Conservation (phyloP, 208 protist genomes). For the Lotmaria passim region DNA sequence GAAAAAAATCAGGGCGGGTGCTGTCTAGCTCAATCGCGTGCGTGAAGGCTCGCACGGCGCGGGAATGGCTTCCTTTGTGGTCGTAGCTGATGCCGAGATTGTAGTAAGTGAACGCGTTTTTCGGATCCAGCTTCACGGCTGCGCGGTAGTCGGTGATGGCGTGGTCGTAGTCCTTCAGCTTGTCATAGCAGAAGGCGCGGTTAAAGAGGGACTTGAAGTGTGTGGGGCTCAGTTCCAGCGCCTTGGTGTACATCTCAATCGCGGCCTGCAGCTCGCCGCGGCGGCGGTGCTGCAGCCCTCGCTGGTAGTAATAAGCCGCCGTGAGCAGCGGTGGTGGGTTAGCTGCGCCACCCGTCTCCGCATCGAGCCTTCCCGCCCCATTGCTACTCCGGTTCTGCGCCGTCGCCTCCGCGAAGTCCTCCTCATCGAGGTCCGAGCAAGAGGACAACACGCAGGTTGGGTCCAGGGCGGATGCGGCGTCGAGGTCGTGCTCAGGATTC, state of each 20-base stretch:
- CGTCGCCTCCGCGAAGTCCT: constrained; percentile 9
- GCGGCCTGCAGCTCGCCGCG: constrained; percentile 75
- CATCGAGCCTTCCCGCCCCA: background rate
- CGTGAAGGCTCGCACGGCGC: constrained; percentile 70
- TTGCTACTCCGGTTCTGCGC: background rate
- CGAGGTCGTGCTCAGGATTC: constrained; percentile 17
- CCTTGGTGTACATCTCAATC: constrained; percentile 82
- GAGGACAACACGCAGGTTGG: constrained; percentile 22
- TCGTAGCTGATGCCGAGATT: constrained; percentile 91
- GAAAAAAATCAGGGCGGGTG: constrained; percentile 74
- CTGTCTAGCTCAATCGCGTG: constrained; percentile 72
- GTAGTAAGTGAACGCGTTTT: constrained; percentile 89
- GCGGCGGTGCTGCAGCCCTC: constrained; percentile 65
- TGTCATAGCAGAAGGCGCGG: constrained; percentile 82
- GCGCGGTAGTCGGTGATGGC: constrained; percentile 82
- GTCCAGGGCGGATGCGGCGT: constrained; percentile 25
- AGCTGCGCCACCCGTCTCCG: background rate
- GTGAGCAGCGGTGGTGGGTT: constrained; percentile 3
- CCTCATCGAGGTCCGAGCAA: background rate
- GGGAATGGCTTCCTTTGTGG: constrained; percentile 50
- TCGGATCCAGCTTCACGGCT: constrained; percentile 69
- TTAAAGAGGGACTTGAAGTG: constrained; percentile 93
- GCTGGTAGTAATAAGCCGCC: constrained; percentile 70
- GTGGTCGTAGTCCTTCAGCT: constrained; percentile 55
- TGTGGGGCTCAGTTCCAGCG: constrained; percentile 64